A percentile compares a stretch with the other conserved stretches of the same genome.
Evolutionary conservation across 2,329 filamentous ascomycete genomes (phyloP).

Genomic region (Emmonsiellopsis sp.): DNA sequence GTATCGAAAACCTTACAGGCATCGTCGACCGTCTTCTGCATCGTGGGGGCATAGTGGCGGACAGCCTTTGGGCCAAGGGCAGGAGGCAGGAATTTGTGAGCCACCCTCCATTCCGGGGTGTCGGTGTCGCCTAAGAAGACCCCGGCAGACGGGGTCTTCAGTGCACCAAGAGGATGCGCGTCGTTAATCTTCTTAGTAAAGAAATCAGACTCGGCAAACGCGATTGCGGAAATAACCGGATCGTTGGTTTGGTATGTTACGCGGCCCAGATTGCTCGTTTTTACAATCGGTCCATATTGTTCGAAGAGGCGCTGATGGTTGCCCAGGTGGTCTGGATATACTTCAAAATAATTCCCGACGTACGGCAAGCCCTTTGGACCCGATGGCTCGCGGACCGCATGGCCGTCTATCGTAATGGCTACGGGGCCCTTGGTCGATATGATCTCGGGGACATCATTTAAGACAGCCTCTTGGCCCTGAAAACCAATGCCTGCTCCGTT

Average conservation of each 20-base stretch:
- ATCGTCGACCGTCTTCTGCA: conserved; percentile 46
- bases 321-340: conserved; percentile 49
- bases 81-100: conserved; percentile 55
- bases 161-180: conserved; percentile 19
- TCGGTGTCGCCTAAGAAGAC: conserved; percentile 26
- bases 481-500: neutral
- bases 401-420: conserved; percentile 21
- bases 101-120: conserved; percentile 24
- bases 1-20: conserved; percentile 39
- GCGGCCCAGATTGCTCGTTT: conserved; percentile 44
- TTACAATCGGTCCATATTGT: conserved; percentile 43
- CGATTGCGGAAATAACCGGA: conserved; percentile 36
- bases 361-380: conserved; percentile 20
- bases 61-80: conserved; percentile 52
- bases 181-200: conserved; percentile 37
- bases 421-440: conserved; percentile 5
- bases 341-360: conserved; percentile 46
- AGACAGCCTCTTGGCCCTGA: neutral
- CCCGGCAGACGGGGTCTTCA: conserved; percentile 18
- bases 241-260: conserved; percentile 44
- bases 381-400: conserved; percentile 18
- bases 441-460: neutral
- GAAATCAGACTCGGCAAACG: conserved; percentile 42
- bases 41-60: conserved; percentile 49
- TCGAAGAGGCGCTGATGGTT: conserved; percentile 48